phyloP scores from a whole-genome alignment of 1,284 basidiomycete genomes.

The Ganoderma lingzhi region DNA sequence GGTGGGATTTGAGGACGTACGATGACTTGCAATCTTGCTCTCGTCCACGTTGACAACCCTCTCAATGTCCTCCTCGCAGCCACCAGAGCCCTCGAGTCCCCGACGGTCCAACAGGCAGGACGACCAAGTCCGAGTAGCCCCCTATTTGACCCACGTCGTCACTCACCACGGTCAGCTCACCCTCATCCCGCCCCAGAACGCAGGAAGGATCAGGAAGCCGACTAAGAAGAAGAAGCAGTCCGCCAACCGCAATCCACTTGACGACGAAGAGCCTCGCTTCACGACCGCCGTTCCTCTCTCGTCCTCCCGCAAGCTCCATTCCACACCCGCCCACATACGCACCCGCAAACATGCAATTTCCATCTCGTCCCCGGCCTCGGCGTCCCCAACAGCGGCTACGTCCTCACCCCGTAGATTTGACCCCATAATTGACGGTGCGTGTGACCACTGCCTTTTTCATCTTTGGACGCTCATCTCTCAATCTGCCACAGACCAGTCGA shows the following conservation, averaged over 20 bases:
- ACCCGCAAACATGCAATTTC: slow-evolving; percentile 35
- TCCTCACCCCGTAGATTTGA: slow-evolving; percentile 20
- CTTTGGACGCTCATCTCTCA: not conserved
- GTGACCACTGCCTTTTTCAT: not conserved
- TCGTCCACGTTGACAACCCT: slow-evolving; percentile 19
- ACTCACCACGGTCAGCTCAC: slow-evolving; percentile 62
- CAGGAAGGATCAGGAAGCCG: slow-evolving; percentile 58
- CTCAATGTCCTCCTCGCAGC: slow-evolving; percentile 32
- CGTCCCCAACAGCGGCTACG: slow-evolving; percentile 13
- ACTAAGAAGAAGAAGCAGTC: slow-evolving; percentile 39
- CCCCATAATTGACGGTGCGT: slow-evolving; percentile 31
- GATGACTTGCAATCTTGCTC: slow-evolving; percentile 20
- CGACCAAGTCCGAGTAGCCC: slow-evolving; percentile 55
- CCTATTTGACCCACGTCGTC: slow-evolving; percentile 65
- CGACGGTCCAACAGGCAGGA: slow-evolving; percentile 27
- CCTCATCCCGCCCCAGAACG: slow-evolving; percentile 60
- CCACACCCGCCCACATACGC: slow-evolving; percentile 38
- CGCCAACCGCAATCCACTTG: slow-evolving; percentile 12
- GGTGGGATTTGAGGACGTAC: slow-evolving; percentile 10
- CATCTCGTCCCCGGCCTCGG: slow-evolving; percentile 25
- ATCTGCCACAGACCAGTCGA: slow-evolving; percentile 35
- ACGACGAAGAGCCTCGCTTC: slow-evolving; percentile 45
- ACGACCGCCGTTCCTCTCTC: slow-evolving; percentile 43
- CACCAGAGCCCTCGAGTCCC: slow-evolving; percentile 13
- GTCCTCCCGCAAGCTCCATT: slow-evolving; percentile 38